Percentiles rank a stretch among this genome's conserved stretches.
These are phyloP conservation scores for Plasmodium relictum DNA, from an alignment of 169 alveolate genomes.

Conservation along the genomic window DNA sequence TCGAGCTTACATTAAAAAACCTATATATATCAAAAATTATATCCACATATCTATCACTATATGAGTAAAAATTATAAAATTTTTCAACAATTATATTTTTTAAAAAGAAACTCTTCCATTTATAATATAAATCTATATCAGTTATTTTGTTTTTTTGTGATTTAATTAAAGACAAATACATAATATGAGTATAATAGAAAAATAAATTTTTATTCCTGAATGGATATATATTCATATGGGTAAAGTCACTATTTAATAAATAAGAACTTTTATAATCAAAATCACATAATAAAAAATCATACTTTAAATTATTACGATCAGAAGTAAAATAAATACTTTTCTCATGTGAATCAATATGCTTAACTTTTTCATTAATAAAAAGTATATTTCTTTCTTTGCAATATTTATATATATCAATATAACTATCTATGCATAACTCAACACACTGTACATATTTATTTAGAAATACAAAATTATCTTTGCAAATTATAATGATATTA, in stretches of 20 bases:
- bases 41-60: slow-evolving; percentile 68
- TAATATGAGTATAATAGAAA: slow-evolving; percentile 66
- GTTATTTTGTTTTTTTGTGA: slow-evolving; percentile 3
- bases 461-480: slow-evolving; percentile 57
- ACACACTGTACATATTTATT: slow-evolving; percentile 37
- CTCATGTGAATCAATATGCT: slow-evolving; percentile 16
- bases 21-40: slow-evolving; percentile 29
- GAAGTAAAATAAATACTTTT: slow-evolving; percentile 49
- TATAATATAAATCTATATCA: slow-evolving; percentile 14
- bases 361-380: slow-evolving; percentile 53
- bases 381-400: slow-evolving; percentile 74
- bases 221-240: slow-evolving; percentile 59
- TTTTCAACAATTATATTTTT: slow-evolving; percentile 28
- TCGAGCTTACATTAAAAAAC: neutral
- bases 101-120: slow-evolving; percentile 22
- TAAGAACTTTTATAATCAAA: slow-evolving; percentile 61
- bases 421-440: slow-evolving; percentile 46
- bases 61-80: slow-evolving; percentile 56
- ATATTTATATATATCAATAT: slow-evolving; percentile 59
- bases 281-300: slow-evolving; percentile 72
- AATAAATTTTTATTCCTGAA: slow-evolving; percentile 51
- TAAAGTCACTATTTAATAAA: slow-evolving; percentile 18
- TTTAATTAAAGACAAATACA: slow-evolving; percentile 51
- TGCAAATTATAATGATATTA: slow-evolving; percentile 53
- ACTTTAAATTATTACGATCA: slow-evolving; percentile 52